Base-by-base conservation (phyloP, 2,329 filamentous ascomycete species). In the Paradendryphiella salina region DNA sequence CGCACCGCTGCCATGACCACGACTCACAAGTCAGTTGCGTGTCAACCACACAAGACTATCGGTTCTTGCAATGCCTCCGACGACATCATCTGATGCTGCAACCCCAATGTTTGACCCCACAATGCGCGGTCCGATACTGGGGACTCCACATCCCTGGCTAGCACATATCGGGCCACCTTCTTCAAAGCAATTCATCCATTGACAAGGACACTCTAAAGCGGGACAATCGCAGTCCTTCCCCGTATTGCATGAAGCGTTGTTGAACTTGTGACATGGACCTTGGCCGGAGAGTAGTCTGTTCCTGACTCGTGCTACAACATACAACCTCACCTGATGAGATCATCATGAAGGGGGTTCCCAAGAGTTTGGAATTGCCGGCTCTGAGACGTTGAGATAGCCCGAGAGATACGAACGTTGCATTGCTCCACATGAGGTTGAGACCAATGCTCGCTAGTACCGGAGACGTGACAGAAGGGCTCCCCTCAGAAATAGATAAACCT, bases 1-100 rank as follows among this genome's bases (percentile, higher is more conserved):
- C 18, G n/a, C 13, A 47, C 48, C 43, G 48, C 42, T 45, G 40
- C 13, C 32, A 36, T 33, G 3, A 32, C 5, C 21, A 32, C n/a
- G 15, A 23, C 6, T 29, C 9, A 32, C n/a, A 28, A 23, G 13
- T 29, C 9, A 39, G 20, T 13, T 15, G 35, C 37, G 11, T 35
- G 15, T 21, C 31, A 36, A 39, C 10, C 14, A 29, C 21, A 42
- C 5, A 18, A 18, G 3, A 38, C 13, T 26, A 26, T 9, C 23
- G 23, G 23, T 26, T 26, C 23, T 7, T 3, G 6, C 35, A 9
- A 5, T 23, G 8, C 20, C 9, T 15, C 23, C 10, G 6, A 13
- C 15, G 21, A 38, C 13, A 26, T 20, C 4, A 38, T 4, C 13
- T 26, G 15, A 9, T 23, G 6, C 34, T n/a, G 9, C 23, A 21